phyloP scores from a whole-genome alignment of 176 grass and related monocot genomes.

The Phragmites australis region DNA sequence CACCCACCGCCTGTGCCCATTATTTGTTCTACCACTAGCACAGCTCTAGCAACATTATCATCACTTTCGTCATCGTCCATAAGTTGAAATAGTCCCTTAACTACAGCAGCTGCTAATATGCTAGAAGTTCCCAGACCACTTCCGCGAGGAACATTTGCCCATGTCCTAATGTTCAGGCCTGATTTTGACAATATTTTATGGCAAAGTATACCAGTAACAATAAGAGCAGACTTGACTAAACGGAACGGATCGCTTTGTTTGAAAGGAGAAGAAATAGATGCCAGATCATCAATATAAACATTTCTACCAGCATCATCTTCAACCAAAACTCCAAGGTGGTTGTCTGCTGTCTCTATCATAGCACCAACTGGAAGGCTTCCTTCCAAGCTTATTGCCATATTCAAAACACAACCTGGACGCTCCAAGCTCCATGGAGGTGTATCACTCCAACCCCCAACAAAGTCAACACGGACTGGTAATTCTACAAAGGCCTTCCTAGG shows the following conservation, averaged over 20 bases:
- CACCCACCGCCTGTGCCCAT: conserved; percentile 97
- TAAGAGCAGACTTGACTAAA: conserved; percentile 83
- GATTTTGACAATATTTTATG: conserved; percentile 50
- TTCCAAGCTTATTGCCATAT: conserved; percentile 91
- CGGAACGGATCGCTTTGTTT: conserved; percentile 66
- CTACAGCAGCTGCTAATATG: conserved; percentile 79
- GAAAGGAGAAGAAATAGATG: conserved; percentile 68
- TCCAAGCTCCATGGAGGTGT: conserved; percentile 98
- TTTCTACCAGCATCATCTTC: conserved; percentile 65
- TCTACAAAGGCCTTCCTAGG: conserved; percentile 59
- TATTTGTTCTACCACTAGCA: conserved; percentile 83
- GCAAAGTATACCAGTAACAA: conserved; percentile 55
- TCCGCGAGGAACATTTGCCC: conserved; percentile 78
- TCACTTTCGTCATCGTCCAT: conserved; percentile 64
- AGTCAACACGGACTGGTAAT: conserved; percentile 88
- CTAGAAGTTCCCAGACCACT: conserved; percentile 96
- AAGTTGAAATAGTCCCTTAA: conserved; percentile 79
- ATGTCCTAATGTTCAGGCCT: conserved; percentile 74
- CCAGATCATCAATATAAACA: conserved; percentile 51
- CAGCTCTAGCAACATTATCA: conserved; percentile 74
- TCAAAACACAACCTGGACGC: conserved; percentile 90
- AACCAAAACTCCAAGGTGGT: conserved; percentile 55
- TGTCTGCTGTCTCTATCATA: conserved; percentile 55
- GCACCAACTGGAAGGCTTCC: conserved; percentile 70
- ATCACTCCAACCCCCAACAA: conserved; percentile 97